Conservation (phyloP, 352 stramenopile species). For the Plasmopara muralis region DNA sequence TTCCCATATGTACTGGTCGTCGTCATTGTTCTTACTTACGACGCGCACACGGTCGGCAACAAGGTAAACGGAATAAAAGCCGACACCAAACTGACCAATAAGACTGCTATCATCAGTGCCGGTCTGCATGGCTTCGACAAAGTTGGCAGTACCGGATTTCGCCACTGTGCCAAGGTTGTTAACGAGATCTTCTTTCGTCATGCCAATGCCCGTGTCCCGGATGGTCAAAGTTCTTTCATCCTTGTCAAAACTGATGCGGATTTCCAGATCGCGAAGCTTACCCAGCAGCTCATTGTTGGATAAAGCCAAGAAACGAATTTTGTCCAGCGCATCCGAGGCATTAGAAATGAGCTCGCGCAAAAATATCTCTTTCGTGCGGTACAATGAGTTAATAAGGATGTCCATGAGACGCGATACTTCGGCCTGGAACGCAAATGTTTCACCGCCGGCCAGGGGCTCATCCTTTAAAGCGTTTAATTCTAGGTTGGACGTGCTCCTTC, state of each 20-base stretch:
- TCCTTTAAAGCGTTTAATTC: slow-evolving; percentile 43
- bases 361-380: slow-evolving; percentile 98
- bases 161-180: slow-evolving; percentile 96
- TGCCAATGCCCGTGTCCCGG: slow-evolving; percentile 96
- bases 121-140: slow-evolving; percentile 94
- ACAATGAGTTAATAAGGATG: slow-evolving; percentile 99
- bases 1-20: slow-evolving; percentile 98
- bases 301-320: slow-evolving; percentile 97
- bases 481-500: slow-evolving; percentile 29
- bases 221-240: slow-evolving; percentile 97
- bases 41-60: slow-evolving; percentile 95
- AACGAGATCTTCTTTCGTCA: slow-evolving; percentile 98
- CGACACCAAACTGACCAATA: slow-evolving; percentile 99
- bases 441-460: slow-evolving; percentile 37
- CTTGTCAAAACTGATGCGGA: slow-evolving; percentile 96
- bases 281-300: slow-evolving; percentile 80
- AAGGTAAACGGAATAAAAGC: slow-evolving; percentile 99
- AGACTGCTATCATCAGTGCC: slow-evolving; percentile 89
- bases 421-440: slow-evolving; percentile 92
- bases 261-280: slow-evolving; percentile 89
- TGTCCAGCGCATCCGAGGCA: slow-evolving; percentile 97
- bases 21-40: slow-evolving; percentile 95
- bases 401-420: slow-evolving; percentile 99
- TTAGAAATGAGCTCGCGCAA: slow-evolving; percentile 99
- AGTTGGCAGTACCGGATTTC: slow-evolving; percentile 98